Conservation (phyloP, 352 stramenopile species). For the Blastocystis sp. region DNA sequence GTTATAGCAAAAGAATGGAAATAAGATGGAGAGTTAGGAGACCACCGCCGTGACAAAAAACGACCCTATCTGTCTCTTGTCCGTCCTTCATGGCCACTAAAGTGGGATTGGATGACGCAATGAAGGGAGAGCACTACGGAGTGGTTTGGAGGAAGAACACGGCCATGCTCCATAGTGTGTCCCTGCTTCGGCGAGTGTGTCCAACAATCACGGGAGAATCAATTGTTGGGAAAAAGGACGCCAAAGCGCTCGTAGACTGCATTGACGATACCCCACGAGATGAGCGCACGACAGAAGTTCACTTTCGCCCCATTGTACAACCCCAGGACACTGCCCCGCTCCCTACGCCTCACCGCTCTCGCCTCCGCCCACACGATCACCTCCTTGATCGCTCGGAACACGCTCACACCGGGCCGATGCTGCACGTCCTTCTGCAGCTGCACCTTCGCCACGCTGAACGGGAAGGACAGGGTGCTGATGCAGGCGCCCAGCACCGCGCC, state of each 20-base stretch:
- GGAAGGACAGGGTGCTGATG: constrained; percentile 81
- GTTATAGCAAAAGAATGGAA: not conserved
- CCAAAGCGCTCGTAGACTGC: constrained; percentile 77
- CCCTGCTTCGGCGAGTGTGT: no score
- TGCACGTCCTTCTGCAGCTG: constrained; percentile 68
- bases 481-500: constrained; percentile 79
- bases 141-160: no score
- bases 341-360: constrained; percentile 71
- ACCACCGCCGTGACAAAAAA: not conserved
- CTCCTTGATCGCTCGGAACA: constrained; percentile 25
- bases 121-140: no score
- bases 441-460: constrained; percentile 71
- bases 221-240: constrained; percentile 73
- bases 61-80: not conserved
- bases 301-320: constrained; percentile 82
- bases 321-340: constrained; percentile 76
- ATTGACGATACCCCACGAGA: constrained; percentile 86
- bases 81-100: no score
- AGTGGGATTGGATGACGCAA: no score
- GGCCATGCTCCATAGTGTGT: no score
- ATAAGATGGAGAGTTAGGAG: not conserved
- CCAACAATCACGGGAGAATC: constrained; percentile 64
- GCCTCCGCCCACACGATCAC: constrained; percentile 4
- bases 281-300: constrained; percentile 81
- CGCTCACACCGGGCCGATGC: not conserved